Base-by-base conservation (phyloP, 108 stramenopile species). In the Aureococcus anophagefferens region DNA sequence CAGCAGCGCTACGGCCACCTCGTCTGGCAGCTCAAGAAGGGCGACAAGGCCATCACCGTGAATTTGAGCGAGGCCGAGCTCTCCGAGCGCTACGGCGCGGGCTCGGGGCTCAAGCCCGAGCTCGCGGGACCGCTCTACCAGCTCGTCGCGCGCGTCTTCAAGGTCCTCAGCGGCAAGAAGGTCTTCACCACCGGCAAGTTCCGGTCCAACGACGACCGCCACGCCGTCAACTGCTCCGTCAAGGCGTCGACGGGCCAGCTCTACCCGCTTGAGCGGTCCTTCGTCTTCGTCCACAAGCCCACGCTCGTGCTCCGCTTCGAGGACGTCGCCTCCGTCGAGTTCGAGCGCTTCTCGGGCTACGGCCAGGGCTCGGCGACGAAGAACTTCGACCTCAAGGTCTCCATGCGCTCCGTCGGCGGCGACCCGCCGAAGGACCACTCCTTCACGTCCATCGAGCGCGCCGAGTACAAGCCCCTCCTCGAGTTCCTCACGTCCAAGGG, bases 241-340 rank as follows among this genome's bases (percentile, higher is more conserved):
- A 77, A 77, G 13, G 94, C 96, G 70, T 95, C 93, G 78, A 94
- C 97, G 70, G 99, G 99, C 17, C 81, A 91, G 66, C 86, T 99
- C 40, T 99, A 96, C 76, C 97, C 97, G 11, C 83, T 99, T 51
- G 93, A 97, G 72, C 95, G 96, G 86, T 91, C 94, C 71, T 97
- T 99, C 85, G 87, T 98, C 75, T 99, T 98, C 86, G 97, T 99
- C 68, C 95, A 99, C 90, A 97, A 98, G 81, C 99, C 99, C 0
- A 92, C 97, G 37, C 86, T 95, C 35, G 73, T 96, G 65, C 92
- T 99, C 79, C 91, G 93, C 44, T 97, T 94, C 83, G 93, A 94
- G 64, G 99, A 99, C 72, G 84, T 99, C 30, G 92, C 92, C 69
- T 84, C 85, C 68, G 93, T 98, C 25, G 94, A 97, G 71, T 98